Base-by-base conservation (phyloP, 495 filamentous ascomycete genomes). In the Elasticomyces elasticus region DNA sequence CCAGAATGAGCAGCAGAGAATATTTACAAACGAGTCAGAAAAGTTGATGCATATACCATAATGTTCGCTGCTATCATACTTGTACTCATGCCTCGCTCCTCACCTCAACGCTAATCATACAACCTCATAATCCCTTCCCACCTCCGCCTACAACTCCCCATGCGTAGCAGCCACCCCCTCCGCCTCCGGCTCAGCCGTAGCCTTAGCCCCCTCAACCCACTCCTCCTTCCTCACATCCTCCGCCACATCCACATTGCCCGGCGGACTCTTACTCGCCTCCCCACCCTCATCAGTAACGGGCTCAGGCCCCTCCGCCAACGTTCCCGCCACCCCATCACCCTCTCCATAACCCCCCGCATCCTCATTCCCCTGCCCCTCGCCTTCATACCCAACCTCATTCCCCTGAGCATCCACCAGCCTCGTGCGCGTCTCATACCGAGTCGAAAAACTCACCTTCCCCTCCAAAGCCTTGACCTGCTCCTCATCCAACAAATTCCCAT, bases 371-470 rank as follows among this genome's bases (percentile, higher is more conserved):
- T 9, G 2, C 30, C 7, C 4, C 19, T 56, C 63, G 11, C 50
- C 51, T 24, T 58, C 63, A 17, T 62, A 66, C 15, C 62, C 65
- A 40, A 89, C 68, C 67, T 88, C 84, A 58, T 87, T 88, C 42
- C 87, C 87, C 17, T 77, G 60, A 28, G 74, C 76, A 65, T 97
- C 88, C 40, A 98, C 76, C 49, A 98, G 67, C 41, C 86, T 81
- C 17, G 89, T 94, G 51, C 85, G 78, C 10, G 90, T 94, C 72
- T 96, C 91, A 64, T 95, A 96, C 50, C 83, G 81, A 7, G 92
- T 98, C 67, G 91, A 82, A 71, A 97, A 95, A 55, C 85, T 85
- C 24, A 97, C 89, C 70, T 95, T 91, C 61, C 91, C 92, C 62
- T 85, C 76, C 24, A 98, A 79, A 0, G 80, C 83, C 60, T 84